Percentiles rank a stretch among this genome's conserved stretches.
phyloP scores from a whole-genome alignment of 345 rosid genomes.

The Arabidopsis suecica region DNA sequence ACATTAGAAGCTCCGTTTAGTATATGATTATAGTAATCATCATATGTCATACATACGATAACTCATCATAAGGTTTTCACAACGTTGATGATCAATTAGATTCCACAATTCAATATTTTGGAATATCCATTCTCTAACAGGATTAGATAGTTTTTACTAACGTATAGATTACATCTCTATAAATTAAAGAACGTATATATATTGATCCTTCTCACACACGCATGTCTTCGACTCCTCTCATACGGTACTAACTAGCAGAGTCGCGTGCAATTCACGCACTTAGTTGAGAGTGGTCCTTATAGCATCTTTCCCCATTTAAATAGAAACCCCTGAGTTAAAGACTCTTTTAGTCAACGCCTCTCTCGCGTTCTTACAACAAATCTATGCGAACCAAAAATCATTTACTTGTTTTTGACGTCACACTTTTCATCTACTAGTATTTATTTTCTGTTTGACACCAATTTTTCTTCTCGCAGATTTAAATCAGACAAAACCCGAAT shows the following conservation, averaged over 20 bases:
- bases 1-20: too few species aligned
- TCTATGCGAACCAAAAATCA: background rate
- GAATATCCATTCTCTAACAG: too few species aligned
- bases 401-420: conserved; percentile 37
- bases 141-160: background rate
- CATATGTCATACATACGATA: too few species aligned
- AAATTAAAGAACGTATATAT: background rate
- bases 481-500: conserved; percentile 25
- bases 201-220: background rate
- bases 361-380: background rate
- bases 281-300: conserved; percentile 21
- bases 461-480: conserved; percentile 4
- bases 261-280: conserved; percentile 11
- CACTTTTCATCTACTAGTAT: background rate
- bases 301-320: conserved; percentile 6
- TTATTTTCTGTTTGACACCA: conserved; percentile 22
- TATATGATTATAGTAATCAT: too few species aligned
- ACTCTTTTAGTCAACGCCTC: conserved; percentile 40
- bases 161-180: background rate
- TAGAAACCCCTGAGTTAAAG: conserved; percentile 37
- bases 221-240: conserved; percentile 9
- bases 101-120: too few species aligned
- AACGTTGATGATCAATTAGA: too few species aligned
- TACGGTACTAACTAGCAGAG: conserved; percentile 2
- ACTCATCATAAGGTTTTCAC: too few species aligned